Percentiles rank a stretch among this genome's conserved stretches.
Evolutionary conservation across 257 asterid species (phyloP).

Genomic region (Fraxinus anomala): DNA sequence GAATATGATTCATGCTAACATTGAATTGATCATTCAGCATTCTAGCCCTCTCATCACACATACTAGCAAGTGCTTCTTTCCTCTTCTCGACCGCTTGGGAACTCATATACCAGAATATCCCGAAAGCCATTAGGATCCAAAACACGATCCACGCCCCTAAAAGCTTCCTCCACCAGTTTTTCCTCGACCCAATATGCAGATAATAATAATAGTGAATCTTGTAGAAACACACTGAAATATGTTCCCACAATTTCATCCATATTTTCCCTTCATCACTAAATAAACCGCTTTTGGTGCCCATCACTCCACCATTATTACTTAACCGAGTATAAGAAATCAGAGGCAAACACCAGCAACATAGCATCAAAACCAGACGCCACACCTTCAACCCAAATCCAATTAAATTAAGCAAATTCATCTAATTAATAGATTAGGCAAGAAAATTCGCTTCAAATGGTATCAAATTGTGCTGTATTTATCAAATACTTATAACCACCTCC

Average conservation of each 20-base stretch:
- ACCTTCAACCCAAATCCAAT: conserved; percentile 82
- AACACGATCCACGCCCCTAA: conserved; percentile 51
- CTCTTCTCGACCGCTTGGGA: conserved; percentile 68
- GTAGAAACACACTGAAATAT: conserved; percentile 43
- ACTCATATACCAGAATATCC: conserved; percentile 55
- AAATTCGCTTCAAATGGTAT: conserved; percentile 28
- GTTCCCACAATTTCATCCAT: conserved; percentile 66
- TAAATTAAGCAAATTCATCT: conserved; percentile 79
- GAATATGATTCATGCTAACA: conserved; percentile 50
- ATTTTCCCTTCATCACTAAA: conserved; percentile 55
- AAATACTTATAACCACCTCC: conserved; percentile 16
- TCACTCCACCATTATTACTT: conserved; percentile 55
- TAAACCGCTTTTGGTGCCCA: conserved; percentile 63
- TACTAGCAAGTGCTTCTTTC: conserved; percentile 81
- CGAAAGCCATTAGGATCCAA: conserved; percentile 42
- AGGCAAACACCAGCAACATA: conserved; percentile 73
- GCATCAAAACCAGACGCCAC: conserved; percentile 69
- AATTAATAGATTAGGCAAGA: conserved; percentile 37
- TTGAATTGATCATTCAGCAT: conserved; percentile 92
- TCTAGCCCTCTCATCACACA: conserved; percentile 97
- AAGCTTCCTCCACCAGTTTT: conserved; percentile 65
- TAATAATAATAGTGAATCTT: conserved; percentile 60
- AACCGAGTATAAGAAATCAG: conserved; percentile 71
- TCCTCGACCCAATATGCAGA: conserved; percentile 51
- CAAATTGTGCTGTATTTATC: conserved; percentile 6